Percentiles rank a stretch among this genome's conserved stretches.
Conservation (phyloP, 148 eudicot genomes). For the Pouteria glomerata region DNA sequence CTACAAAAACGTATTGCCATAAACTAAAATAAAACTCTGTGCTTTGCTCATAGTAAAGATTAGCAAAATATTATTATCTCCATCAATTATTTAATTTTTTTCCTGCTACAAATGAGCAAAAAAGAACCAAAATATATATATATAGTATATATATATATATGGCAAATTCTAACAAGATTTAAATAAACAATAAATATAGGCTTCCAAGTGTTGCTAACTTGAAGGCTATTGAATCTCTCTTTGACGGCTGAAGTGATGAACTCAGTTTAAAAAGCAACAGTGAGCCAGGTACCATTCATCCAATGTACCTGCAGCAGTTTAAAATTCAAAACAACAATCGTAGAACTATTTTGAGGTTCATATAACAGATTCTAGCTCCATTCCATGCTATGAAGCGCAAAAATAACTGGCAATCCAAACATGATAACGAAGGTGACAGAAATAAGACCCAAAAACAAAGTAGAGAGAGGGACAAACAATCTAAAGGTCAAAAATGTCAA, state of each 20-base stretch:
- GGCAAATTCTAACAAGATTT: no score
- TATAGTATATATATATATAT: no score
- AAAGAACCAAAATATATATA: no score
- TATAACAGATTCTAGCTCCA: neutral
- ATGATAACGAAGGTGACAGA: neutral
- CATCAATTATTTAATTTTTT: no score
- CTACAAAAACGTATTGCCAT: no score
- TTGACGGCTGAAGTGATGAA: neutral
- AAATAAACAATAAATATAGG: neutral
- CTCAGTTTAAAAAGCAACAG: neutral
- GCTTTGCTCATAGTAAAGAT: no score
- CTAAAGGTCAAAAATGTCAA: neutral
- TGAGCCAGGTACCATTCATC: neutral
- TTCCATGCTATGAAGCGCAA: no score
- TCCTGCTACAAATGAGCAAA: no score
- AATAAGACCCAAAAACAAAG: neutral
- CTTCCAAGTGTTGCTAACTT: neutral
- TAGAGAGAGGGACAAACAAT: neutral
- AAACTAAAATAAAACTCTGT: no score
- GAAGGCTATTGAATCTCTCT: neutral
- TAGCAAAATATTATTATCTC: no score
- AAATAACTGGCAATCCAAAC: neutral
- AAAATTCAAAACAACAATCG: neutral
- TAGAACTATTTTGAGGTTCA: neutral
- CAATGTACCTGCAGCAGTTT: conserved; percentile 1